Percentiles rank a stretch among this genome's conserved stretches.
phyloP scores from a whole-genome alignment of 176 grass and related monocot species.

The Carex parvula region DNA sequence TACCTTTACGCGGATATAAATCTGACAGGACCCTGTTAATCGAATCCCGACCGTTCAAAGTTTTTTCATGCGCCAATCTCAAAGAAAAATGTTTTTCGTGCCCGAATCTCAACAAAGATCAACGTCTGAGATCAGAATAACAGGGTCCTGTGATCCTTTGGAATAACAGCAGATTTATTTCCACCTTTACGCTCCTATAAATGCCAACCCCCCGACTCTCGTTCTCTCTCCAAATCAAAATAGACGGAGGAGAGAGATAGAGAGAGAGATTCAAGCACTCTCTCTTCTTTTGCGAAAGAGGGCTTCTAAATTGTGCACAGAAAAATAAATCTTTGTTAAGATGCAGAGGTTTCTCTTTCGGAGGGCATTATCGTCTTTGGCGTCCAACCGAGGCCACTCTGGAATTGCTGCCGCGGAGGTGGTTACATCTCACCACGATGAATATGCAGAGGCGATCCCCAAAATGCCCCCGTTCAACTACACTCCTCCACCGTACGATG shows the following conservation, averaged over 20 bases:
- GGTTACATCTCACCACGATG: conserved; percentile 14
- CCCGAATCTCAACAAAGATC: no score
- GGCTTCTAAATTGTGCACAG: background rate
- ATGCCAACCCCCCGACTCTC: background rate
- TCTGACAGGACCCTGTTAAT: no score
- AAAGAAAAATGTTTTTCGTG: no score
- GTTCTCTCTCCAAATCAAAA: background rate
- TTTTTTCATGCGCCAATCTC: no score
- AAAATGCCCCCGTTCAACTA: conserved; percentile 74
- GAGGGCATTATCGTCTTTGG: conserved; percentile 43
- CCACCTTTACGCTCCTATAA: background rate
- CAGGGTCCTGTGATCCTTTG: no score
- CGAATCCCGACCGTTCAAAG: no score
- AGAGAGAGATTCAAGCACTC: conserved; percentile 31
- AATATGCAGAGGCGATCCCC: conserved; percentile 27
- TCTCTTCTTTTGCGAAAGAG: conserved; percentile 25
- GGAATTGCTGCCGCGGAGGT: conserved; percentile 34
- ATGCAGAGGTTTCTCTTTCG: conserved; percentile 33
- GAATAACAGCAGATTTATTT: no score
- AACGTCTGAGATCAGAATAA: no score
- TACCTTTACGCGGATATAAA: no score
- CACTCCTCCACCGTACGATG: conserved; percentile 68
- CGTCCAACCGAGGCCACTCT: conserved; percentile 33
- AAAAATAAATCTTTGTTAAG: background rate
- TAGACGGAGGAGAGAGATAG: background rate